Base-by-base conservation (phyloP, 352 stramenopile species). In the Phytophthora constricta region DNA sequence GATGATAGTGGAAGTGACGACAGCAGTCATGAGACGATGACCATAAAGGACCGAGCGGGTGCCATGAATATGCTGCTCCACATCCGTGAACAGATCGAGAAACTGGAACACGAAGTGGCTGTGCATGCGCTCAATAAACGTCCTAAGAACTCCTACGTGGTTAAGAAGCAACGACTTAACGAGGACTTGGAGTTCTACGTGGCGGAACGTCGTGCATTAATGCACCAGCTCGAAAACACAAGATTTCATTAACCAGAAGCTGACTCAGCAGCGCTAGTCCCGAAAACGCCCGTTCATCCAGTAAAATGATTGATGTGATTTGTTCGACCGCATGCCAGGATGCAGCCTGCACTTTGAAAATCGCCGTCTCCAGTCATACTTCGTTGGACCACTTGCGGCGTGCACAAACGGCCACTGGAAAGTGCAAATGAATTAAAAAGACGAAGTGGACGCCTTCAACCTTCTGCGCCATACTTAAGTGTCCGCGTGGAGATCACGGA, bases 181-280 rank as follows among this genome's bases (percentile, higher is more conserved):
- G 58, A 64, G 46, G 65, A 68, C 42, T 13, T 72, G 25, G 27
- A 68, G 3, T 72, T 72, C 31, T 72, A 72, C 37, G 51, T 72
- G 5, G 56, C 50, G 0, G 65, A 72, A 26, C 58, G 65, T 5
- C 58, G 41, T n/a, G 25, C 65, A 0, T 46, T 72, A 47, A 72
- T 72, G 46, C 58, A 64, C 20, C 51, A 72, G 14, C 65, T 72
- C 39, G 58, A 68, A 5, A 34, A 34, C 22, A 47, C 41, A 5
- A 47, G 41, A 11, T 34, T 13, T 22, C 25, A 25, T 22, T 37
- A 41, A n/a, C n/a, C n/a, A n/a, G n/a, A n/a, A n/a, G n/a, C n/a
- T n/a, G n/a, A n/a, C n/a, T n/a, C n/a, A n/a, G n/a, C n/a, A n/a
- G n/a, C n/a, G n/a, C n/a, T n/a, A n/a, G n/a, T n/a, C n/a, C n/a